Conservation (phyloP, 2,329 filamentous ascomycete species). For the Pseudomassariella vexata region DNA sequence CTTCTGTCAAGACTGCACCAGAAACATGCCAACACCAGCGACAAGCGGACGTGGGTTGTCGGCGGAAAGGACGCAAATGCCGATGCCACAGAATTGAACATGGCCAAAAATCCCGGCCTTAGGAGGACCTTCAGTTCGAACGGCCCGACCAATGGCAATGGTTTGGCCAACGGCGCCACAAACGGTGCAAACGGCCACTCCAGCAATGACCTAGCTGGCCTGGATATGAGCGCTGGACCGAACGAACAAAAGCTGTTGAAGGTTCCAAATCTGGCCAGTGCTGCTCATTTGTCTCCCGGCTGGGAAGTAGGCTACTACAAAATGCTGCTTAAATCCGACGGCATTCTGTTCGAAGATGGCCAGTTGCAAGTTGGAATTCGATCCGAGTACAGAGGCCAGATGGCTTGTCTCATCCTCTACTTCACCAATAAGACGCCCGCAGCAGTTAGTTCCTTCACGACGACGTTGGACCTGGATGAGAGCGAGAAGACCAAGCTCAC, state of each 20-base stretch:
- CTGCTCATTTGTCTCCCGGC: slow-evolving; percentile 85
- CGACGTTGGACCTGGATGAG: slow-evolving; percentile 78
- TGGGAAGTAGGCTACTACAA: slow-evolving; percentile 90
- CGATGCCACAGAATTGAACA: slow-evolving; percentile 70
- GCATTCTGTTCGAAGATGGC: slow-evolving; percentile 88
- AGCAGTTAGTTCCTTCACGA: slow-evolving; percentile 85
- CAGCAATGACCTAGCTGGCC: slow-evolving; percentile 67
- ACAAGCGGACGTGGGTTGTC: slow-evolving; percentile 97
- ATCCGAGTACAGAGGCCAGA: slow-evolving; percentile 90
- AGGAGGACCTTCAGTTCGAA: slow-evolving; percentile 77
- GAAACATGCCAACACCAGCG: slow-evolving; percentile 86
- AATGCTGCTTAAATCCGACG: slow-evolving; percentile 73
- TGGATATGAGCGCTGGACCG: slow-evolving; percentile 67
- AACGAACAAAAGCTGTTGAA: slow-evolving; percentile 54
- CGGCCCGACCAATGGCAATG: slow-evolving; percentile 42
- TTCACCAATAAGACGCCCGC: slow-evolving; percentile 91
- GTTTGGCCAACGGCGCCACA: slow-evolving; percentile 35
- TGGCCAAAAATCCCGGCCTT: slow-evolving; percentile 75
- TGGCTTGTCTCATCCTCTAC: slow-evolving; percentile 92
- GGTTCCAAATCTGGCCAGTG: slow-evolving; percentile 81
- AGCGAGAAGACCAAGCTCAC: slow-evolving; percentile 62
- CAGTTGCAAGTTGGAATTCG: slow-evolving; percentile 90
- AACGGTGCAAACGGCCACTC: slow-evolving; percentile 47
- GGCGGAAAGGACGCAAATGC: slow-evolving; percentile 91
- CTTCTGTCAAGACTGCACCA: slow-evolving; percentile 88